Percentiles rank a stretch among this genome's conserved stretches.
Evolutionary conservation across 805 yeast genomes (phyloP).

Genomic region (Metschnikowia picachoensis): DNA sequence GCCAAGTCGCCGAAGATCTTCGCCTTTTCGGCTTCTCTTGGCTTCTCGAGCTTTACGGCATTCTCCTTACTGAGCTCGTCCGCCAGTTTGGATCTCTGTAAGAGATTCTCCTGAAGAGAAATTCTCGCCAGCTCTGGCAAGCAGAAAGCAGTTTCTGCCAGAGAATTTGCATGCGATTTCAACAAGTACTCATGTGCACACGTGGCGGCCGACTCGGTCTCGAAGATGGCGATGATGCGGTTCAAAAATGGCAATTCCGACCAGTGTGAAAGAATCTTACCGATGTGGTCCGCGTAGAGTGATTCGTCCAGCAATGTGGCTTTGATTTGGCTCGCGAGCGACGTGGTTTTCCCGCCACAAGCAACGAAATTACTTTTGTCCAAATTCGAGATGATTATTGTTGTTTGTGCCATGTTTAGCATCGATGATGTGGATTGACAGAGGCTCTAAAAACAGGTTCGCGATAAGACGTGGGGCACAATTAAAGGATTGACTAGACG

Average conservation of each 20-base stretch:
- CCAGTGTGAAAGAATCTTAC: constrained; percentile 31
- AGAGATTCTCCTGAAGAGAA: constrained; percentile 36
- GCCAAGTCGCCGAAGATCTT: background rate
- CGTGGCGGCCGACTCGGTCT: constrained; percentile 26
- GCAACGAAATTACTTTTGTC: constrained; percentile 28
- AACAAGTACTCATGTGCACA: constrained; percentile 22
- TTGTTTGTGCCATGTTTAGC: constrained; percentile 20
- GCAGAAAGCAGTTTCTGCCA: background rate
- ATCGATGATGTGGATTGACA: background rate
- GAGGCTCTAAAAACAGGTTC: background rate
- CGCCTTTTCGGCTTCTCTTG: background rate
- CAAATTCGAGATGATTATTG: constrained; percentile 36
- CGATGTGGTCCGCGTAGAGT: constrained; percentile 20
- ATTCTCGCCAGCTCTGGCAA: constrained; percentile 24
- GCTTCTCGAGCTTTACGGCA: constrained; percentile 10
- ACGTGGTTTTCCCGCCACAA: constrained; percentile 14
- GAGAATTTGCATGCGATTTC: constrained; percentile 5
- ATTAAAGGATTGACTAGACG: too few relatives aligned
- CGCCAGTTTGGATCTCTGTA: constrained; percentile 31
- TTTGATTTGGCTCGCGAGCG: constrained; percentile 37
- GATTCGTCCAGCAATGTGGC: constrained; percentile 22
- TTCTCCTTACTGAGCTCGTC: constrained; percentile 20
- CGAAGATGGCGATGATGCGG: constrained; percentile 37
- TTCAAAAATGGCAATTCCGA: constrained; percentile 35
- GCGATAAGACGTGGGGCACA: too few relatives aligned